These are phyloP conservation scores for Bretschneidera sinensis DNA, from an alignment of 345 rosid genomes.

Conservation along the genomic window DNA sequence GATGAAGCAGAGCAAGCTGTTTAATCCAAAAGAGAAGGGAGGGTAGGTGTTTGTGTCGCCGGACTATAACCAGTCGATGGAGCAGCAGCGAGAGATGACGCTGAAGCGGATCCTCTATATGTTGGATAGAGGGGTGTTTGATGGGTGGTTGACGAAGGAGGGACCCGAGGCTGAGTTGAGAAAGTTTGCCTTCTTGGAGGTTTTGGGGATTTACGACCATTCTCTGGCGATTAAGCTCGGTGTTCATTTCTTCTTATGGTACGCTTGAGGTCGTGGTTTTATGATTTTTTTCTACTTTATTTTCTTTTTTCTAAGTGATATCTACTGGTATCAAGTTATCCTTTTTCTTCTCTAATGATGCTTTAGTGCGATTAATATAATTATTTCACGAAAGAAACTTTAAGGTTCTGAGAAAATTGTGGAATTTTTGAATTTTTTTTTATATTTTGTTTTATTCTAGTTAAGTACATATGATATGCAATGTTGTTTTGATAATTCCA, in stretches of 20 bases:
- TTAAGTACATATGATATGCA: not conserved
- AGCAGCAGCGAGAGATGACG: conserved; percentile 86
- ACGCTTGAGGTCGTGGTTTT: not conserved
- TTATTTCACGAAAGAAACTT: not conserved
- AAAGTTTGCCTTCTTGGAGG: conserved; percentile 59
- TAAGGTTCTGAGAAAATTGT: not conserved
- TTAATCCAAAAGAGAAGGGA: conserved; percentile 64
- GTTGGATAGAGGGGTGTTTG: conserved; percentile 56
- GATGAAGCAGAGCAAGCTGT: conserved; percentile 59
- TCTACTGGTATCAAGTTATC: too few species aligned
- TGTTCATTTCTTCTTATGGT: conserved; percentile 88
- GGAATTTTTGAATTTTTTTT: not conserved
- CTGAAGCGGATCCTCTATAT: conserved; percentile 58
- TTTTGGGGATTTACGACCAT: conserved; percentile 55
- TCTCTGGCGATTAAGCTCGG: conserved; percentile 66
- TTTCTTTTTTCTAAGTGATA: too few species aligned
- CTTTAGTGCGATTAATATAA: not conserved
- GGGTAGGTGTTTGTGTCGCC: conserved; percentile 67
- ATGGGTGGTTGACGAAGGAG: conserved; percentile 65
- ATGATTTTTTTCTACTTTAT: too few species aligned
- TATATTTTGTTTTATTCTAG: too few species aligned
- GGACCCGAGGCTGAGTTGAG: conserved; percentile 57
- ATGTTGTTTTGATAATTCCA: too few species aligned
- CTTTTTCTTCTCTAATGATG: not conserved
- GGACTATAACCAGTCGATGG: conserved; percentile 87